These are phyloP conservation scores for Pythium myriotylum DNA, from an alignment of 352 stramenopile genomes.

Conservation along the genomic window DNA sequence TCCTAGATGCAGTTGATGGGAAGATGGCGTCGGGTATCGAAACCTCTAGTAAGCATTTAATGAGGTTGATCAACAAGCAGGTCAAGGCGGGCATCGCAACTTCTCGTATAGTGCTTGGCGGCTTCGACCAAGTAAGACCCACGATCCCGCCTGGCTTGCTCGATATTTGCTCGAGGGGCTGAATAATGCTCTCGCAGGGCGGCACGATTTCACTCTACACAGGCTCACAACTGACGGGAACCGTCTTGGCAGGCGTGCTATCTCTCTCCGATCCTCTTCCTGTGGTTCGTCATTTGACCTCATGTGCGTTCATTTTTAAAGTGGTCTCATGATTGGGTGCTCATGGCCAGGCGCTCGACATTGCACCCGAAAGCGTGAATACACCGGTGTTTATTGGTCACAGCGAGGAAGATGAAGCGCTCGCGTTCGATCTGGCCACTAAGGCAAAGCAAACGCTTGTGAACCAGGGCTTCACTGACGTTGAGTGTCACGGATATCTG, in stretches of 20 bases:
- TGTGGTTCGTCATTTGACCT: constrained; percentile 29
- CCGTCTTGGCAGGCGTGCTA: constrained; percentile 65
- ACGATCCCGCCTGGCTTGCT: background rate
- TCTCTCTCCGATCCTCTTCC: constrained; percentile 79
- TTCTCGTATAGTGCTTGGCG: constrained; percentile 91
- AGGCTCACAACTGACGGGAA: constrained; percentile 58
- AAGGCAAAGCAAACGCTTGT: constrained; percentile 66
- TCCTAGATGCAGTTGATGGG: constrained; percentile 82
- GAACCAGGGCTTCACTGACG: constrained; percentile 45
- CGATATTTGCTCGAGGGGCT: background rate
- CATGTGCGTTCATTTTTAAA: constrained; percentile 7
- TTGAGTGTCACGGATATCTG: constrained; percentile 68
- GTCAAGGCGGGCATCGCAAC: constrained; percentile 73
- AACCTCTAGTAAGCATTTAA: constrained; percentile 65
- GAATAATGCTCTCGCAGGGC: constrained; percentile 42
- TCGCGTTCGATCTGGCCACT: constrained; percentile 63
- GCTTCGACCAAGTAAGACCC: constrained; percentile 88
- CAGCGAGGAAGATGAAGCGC: constrained; percentile 64
- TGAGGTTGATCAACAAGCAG: constrained; percentile 83
- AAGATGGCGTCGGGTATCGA: constrained; percentile 92
- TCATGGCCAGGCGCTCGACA: constrained; percentile 42
- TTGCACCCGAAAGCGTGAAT: constrained; percentile 50
- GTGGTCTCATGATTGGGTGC: background rate
- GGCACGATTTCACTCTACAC: constrained; percentile 89
- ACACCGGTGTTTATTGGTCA: constrained; percentile 83